Conservation (phyloP, 2,329 filamentous ascomycete genomes). For the Ceratocystis variospora region DNA sequence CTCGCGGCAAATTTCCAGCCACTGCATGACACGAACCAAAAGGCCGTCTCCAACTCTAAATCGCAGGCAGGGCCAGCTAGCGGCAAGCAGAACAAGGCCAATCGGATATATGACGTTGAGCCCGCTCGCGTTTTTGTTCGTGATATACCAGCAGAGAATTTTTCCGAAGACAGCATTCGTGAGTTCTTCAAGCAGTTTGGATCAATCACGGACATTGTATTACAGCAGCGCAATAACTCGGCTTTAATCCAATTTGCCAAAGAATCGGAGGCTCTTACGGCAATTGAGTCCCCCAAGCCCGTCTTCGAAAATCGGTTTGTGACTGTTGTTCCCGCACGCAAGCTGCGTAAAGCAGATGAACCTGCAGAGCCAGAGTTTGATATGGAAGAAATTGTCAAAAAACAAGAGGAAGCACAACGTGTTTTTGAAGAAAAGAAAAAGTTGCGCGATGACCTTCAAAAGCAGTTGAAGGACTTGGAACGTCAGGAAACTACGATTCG, state of each 20-base stretch:
- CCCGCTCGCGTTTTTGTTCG: constrained; percentile 62
- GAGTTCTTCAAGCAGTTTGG: constrained; percentile 63
- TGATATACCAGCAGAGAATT: constrained; percentile 59
- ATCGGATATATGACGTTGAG: constrained; percentile 46
- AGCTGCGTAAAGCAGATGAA: constrained; percentile 18
- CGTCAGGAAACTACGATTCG: constrained; percentile 48
- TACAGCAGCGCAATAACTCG: constrained; percentile 52
- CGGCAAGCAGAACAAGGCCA: constrained; percentile 41
- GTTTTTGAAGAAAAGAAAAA: constrained; percentile 50
- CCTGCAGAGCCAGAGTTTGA: constrained; percentile 44
- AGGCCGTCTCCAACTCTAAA: constrained; percentile 19
- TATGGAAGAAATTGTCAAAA: constrained; percentile 52
- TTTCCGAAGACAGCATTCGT: constrained; percentile 50
- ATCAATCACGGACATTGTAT: constrained; percentile 45
- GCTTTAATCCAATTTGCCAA: constrained; percentile 56
- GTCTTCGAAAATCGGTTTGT: constrained; percentile 80
- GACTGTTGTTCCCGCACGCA: constrained; percentile 38
- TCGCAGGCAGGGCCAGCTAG: constrained; percentile 25
- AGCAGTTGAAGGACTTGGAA: constrained; percentile 49
- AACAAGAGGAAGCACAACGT: constrained; percentile 60
- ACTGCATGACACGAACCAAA: constrained; percentile 22
- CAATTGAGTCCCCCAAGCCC: constrained; percentile 63
- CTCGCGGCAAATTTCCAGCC: not conserved
- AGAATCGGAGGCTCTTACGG: constrained; percentile 52
- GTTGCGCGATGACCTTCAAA: constrained; percentile 49